Evolutionary conservation across 768 basidiomycete genomes (phyloP), one percentile per base, ranked within the genome.

Genomic region (Lactarius trivialis): DNA sequence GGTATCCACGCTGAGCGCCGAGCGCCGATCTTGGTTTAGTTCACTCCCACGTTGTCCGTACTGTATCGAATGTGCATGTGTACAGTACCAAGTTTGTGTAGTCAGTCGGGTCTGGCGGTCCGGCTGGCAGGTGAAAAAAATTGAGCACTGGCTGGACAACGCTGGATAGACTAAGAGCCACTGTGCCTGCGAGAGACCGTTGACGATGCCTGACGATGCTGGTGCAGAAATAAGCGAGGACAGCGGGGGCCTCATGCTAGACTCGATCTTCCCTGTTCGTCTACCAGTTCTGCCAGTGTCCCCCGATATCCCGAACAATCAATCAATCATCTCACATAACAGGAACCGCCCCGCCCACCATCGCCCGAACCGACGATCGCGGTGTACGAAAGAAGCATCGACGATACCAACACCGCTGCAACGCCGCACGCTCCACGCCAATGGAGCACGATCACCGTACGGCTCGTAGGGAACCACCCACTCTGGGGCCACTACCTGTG

Each of bases 401-500:
- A 4, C 34, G 39, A 30, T 45, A 0, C 2, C n/a, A 24, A 12
- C 12, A 33, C 19, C n/a, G 4, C 57, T 19, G 19, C 50, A n/a
- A 45, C 37, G 21, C 43, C 43, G 33, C 33, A 33, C 33, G 33
- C 33, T 33, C 33, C 33, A 37, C 32, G 8, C 12, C 15, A 26
- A 8, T 74, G 74, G 74, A 67, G 62, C 24, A 39, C 77, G 36
- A 76, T 93, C 17, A 73, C 75, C 6, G 86, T 93, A 43, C 76
- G 82, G 62, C 78, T 93, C 7, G 88, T 93, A 0, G 91, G 91
- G 15, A 81, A 81, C 1, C 91, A 92, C 69, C 86, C 89, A 1
- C 75, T 93, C 4, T 93, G 90, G 90, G 91, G 83, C 1, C 89
- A 92, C 70, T 76, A 91, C 69, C 71, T 92, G 90, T 91, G 67